Conservation (phyloP, 2,329 filamentous ascomycete genomes). For the Apiospora arundinis region DNA sequence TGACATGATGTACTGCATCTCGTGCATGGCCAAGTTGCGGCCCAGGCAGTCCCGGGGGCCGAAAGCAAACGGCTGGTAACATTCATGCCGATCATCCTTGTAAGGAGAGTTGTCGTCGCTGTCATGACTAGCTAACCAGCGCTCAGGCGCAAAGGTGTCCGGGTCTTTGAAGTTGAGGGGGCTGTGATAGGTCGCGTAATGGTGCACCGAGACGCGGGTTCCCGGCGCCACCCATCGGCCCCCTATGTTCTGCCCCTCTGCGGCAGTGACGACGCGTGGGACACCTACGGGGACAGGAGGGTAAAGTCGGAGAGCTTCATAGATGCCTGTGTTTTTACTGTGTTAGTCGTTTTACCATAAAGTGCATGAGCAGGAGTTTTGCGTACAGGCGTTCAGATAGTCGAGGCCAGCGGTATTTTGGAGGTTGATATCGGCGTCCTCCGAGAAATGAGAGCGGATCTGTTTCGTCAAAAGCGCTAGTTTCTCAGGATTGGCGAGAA, state of each 20-base stretch:
- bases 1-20: conserved; percentile 27
- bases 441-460: conserved; percentile 34
- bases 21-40: conserved; percentile 29
- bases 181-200: conserved; percentile 28
- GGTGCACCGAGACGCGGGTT: conserved; percentile 30
- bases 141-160: conserved; percentile 29
- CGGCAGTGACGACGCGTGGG: conserved; percentile 28
- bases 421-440: conserved; percentile 36
- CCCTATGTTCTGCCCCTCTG: conserved; percentile 32
- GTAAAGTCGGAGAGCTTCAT: conserved; percentile 34
- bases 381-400: conserved; percentile 35
- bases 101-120: conserved; percentile 15
- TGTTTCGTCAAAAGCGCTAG: conserved; percentile 33
- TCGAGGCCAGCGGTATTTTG: conserved; percentile 29
- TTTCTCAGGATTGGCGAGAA: conserved; percentile 41
- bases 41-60: conserved; percentile 31
- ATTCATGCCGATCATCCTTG: conserved; percentile 23
- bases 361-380: too few relatives aligned
- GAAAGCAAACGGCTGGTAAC: conserved; percentile 27
- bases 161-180: conserved; percentile 24
- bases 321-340: conserved; percentile 13
- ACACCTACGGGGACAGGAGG: conserved; percentile 32
- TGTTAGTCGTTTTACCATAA: too few relatives aligned
- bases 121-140: conserved; percentile 29
- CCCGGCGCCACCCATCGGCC: conserved; percentile 29